Conservation (phyloP, 2,329 filamentous ascomycete genomes). For the Exophiala viscosa region DNA sequence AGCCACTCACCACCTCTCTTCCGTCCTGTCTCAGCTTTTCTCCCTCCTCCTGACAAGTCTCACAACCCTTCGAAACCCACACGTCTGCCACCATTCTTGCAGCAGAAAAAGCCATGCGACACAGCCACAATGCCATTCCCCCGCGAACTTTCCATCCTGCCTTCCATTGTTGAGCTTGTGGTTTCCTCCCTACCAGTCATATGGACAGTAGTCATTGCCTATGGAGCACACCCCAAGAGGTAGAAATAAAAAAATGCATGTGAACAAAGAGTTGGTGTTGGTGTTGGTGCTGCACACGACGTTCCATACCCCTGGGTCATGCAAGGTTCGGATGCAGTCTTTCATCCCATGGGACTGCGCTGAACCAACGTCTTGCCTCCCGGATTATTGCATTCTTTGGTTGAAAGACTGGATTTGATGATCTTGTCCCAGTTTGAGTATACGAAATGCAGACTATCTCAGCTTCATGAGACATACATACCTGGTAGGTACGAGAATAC, state of each 20-base stretch:
- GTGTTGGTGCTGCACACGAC: not conserved
- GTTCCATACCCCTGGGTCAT: conserved; percentile 4
- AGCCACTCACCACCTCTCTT: not conserved
- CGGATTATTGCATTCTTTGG: not conserved
- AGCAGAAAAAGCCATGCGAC: conserved; percentile 5
- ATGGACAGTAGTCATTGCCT: no score
- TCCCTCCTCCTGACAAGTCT: conserved; percentile 20
- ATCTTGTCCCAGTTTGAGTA: not conserved
- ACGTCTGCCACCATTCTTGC: conserved; percentile 16
- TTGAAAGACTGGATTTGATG: not conserved
- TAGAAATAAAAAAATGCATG: not conserved
- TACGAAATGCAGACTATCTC: no score
- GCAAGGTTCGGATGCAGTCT: conserved; percentile 5
- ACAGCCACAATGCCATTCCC: not conserved
- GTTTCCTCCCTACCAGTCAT: no score
- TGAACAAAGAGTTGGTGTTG: not conserved
- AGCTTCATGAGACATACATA: no score
- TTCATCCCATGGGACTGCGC: not conserved
- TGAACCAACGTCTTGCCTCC: not conserved
- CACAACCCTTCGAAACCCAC: conserved; percentile 14
- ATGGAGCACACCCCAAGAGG: no score
- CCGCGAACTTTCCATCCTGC: not conserved
- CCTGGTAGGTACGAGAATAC: no score
- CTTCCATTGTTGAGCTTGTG: no score
- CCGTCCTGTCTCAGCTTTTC: conserved; percentile 18